Conservation (phyloP, 1,139 yeast genomes). For the Lizanozyma gosingica region DNA sequence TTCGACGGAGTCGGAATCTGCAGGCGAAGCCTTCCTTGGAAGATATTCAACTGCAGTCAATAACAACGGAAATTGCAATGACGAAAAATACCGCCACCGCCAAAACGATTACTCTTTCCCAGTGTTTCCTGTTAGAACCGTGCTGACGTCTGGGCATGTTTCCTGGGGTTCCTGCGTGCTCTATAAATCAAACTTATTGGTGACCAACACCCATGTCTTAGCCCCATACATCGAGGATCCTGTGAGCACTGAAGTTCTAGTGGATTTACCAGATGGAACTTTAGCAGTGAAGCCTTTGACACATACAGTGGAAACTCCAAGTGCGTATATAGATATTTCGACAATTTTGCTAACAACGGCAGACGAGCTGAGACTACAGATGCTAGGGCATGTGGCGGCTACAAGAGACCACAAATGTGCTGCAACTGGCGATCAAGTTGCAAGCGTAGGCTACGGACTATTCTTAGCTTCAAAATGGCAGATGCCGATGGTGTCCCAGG, state of each 20-base stretch:
- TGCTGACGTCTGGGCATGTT: neutral
- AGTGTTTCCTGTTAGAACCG: neutral
- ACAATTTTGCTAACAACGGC: neutral
- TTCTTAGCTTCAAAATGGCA: constrained; percentile 17
- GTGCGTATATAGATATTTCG: neutral
- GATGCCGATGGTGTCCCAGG: neutral
- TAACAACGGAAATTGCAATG: neutral
- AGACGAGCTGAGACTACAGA: constrained; percentile 2
- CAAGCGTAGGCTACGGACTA: constrained; percentile 52
- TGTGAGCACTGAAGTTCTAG: neutral
- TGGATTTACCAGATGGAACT: neutral
- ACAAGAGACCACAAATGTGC: neutral
- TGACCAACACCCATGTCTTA: neutral
- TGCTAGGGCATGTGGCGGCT: neutral
- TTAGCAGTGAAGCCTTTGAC: neutral
- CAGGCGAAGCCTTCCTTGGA: too few relatives aligned
- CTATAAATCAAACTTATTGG: neutral
- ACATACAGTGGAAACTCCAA: neutral
- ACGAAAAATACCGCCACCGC: neutral
- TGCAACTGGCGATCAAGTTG: constrained; percentile 26
- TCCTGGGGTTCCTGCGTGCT: constrained; percentile 1
- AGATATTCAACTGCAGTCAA: too few relatives aligned
- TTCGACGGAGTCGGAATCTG: too few relatives aligned
- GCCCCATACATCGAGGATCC: neutral
- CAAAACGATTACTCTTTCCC: neutral